Evolutionary conservation across 306 rosid species (phyloP), one percentile per base, ranked within the genome.

Genomic region (Boehmeria nivea): DNA sequence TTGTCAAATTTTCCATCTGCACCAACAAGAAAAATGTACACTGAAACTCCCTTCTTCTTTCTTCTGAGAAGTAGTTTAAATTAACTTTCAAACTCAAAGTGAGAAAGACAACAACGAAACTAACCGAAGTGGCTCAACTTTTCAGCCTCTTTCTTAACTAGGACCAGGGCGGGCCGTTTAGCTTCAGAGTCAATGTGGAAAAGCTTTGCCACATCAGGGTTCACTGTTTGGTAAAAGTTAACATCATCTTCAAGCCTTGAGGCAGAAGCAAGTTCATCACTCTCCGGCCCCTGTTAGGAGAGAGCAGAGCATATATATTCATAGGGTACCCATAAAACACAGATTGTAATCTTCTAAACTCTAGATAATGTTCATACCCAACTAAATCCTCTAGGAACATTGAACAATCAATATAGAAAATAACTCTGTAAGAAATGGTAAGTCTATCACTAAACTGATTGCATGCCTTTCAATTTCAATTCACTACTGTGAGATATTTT

Each of bases 171-270:
- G 6, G 99, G 99, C 71, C 95, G 96, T 64, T 93, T 88, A 42
- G 26, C 96, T 23, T 75, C 72, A 43, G 93, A 43, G 2, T 88
- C 95, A 59, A 93, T 49, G 63, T 88, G 88, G 78, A 93, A 88
- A 72, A 87, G 84, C 78, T 88, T 85, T 19, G 96, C 96, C 51
- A 93, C 96, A 58, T 85, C 85, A 34, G 90, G 77, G 73, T 79
- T 72, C 77, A 72, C 86, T 34, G 96, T 88, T 75, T 93, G 99
- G 82, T 85, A 88, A 68, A 88, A 93, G 68, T 60, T 88, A 59
- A 93, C 83, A 65, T 85, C 96, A 67, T 93, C 99, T 74, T 88
- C 95, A 56, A 83, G 80, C 60, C 89, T 75, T 55, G 99, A 87
- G 43, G 99, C 95, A 27, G 99, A 81, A 51, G 90, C 86, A 60